Conservation (phyloP, 306 rosid species). For the Senna siamea region DNA sequence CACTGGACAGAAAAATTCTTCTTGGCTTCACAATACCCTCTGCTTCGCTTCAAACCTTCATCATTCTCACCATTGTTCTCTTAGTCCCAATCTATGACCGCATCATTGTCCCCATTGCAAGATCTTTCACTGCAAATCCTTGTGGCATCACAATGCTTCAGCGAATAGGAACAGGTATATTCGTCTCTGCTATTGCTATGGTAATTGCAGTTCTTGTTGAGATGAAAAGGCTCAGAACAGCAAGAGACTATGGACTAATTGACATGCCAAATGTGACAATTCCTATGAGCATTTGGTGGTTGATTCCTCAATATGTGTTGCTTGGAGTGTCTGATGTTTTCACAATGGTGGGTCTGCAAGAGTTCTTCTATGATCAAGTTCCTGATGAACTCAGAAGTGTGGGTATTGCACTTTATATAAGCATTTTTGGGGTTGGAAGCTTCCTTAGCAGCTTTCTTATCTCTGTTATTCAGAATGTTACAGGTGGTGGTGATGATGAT, state of each 20-base stretch:
- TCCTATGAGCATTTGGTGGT: slow-evolving; percentile 79
- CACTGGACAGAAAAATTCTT: slow-evolving; percentile 50
- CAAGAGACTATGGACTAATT: slow-evolving; percentile 51
- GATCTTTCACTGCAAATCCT: slow-evolving; percentile 54
- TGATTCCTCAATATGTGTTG: slow-evolving; percentile 64
- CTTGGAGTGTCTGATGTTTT: slow-evolving; percentile 58
- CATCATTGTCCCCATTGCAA: slow-evolving; percentile 55
- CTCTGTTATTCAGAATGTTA: slow-evolving; percentile 45
- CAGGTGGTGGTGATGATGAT: slow-evolving; percentile 37
- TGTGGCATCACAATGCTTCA: slow-evolving; percentile 75
- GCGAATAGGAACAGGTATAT: slow-evolving; percentile 56
- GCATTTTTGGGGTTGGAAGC: slow-evolving; percentile 68
- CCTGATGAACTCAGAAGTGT: slow-evolving; percentile 68
- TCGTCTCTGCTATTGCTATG: slow-evolving; percentile 45
- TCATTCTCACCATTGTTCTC: slow-evolving; percentile 36
- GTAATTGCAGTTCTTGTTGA: slow-evolving; percentile 60
- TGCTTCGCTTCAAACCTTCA: slow-evolving; percentile 60
- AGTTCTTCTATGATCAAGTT: slow-evolving; percentile 78
- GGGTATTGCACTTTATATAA: slow-evolving; percentile 66
- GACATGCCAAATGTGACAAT: slow-evolving; percentile 53
- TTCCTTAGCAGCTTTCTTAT: slow-evolving; percentile 69
- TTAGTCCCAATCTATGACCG: slow-evolving; percentile 53
- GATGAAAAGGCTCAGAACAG: slow-evolving; percentile 57
- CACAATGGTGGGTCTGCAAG: slow-evolving; percentile 77
- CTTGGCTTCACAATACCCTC: slow-evolving; percentile 52